A percentile compares a stretch with the other conserved stretches of the same genome.
Conservation (phyloP, 768 basidiomycete genomes). For the Wakefieldia striispora region DNA sequence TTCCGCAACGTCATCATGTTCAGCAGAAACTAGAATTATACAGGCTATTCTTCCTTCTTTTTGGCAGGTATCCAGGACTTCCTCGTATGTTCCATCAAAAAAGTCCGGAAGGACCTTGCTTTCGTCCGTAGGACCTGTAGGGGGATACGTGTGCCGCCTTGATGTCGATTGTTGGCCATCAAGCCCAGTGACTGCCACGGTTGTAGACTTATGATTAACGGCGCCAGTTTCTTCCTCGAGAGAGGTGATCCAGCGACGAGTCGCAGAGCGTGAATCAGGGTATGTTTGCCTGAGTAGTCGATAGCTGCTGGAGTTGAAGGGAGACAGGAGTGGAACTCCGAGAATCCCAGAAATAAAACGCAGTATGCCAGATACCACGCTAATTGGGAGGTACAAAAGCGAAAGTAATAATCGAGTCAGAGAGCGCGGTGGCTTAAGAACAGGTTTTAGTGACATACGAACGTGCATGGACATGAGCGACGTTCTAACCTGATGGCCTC, state of each 20-base stretch:
- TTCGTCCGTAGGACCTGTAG: slow-evolving; percentile 32
- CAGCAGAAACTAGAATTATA: slow-evolving; percentile 79
- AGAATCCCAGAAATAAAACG: slow-evolving; percentile 66
- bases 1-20: slow-evolving; percentile 85
- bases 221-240: slow-evolving; percentile 88
- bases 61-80: slow-evolving; percentile 67
- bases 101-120: slow-evolving; percentile 74
- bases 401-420: slow-evolving; percentile 21
- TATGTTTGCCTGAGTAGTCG: slow-evolving; percentile 36
- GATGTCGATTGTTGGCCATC: slow-evolving; percentile 47
- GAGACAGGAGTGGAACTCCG: slow-evolving; percentile 62
- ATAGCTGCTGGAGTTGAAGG: slow-evolving; percentile 47
- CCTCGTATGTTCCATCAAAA: slow-evolving; percentile 76
- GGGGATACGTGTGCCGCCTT: slow-evolving; percentile 29
- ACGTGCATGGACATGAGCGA: not conserved
- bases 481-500: slow-evolving; percentile 8
- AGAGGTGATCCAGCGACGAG: slow-evolving; percentile 74
- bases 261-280: slow-evolving; percentile 48
- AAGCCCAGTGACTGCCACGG: slow-evolving; percentile 36
- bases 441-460: not conserved
- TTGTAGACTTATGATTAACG: slow-evolving; percentile 46
- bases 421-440: slow-evolving; percentile 1
- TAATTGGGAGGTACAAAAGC: slow-evolving; percentile 57
- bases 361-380: slow-evolving; percentile 56
- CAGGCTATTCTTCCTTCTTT: slow-evolving; percentile 73